Percentiles rank a stretch among this genome's conserved stretches.
Evolutionary conservation across 2,329 filamentous ascomycete genomes (phyloP).

Genomic region (Phaeosphaeria sp.): DNA sequence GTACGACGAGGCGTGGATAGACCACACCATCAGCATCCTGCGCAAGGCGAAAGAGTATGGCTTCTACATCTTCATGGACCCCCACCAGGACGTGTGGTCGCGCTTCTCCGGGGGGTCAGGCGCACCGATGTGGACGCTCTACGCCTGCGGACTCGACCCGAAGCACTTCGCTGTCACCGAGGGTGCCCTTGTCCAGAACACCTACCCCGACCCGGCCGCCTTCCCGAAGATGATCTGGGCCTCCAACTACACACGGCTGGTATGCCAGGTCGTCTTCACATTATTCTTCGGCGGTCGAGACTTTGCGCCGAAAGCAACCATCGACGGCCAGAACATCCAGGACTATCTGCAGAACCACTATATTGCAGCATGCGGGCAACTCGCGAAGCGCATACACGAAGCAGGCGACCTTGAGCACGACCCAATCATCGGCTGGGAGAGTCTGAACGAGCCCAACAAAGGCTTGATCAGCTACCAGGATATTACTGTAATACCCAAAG

Average conservation of each 20-base stretch:
- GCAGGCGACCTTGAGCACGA: conserved; percentile 87
- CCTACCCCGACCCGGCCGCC: conserved; percentile 79
- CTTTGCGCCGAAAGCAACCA: conserved; percentile 94
- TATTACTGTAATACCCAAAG: conserved; percentile 78
- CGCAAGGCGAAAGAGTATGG: conserved; percentile 86
- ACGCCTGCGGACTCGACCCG: conserved; percentile 91
- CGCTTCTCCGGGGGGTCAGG: conserved; percentile 93
- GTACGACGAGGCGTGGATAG: conserved; percentile 94
- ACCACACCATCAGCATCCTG: conserved; percentile 86
- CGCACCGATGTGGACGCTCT: conserved; percentile 96
- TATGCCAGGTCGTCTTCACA: conserved; percentile 89
- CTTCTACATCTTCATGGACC: conserved; percentile 98
- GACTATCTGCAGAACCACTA: conserved; percentile 93
- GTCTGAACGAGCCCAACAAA: conserved; percentile 91
- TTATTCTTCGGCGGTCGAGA: conserved; percentile 90
- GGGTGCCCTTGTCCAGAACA: conserved; percentile 94
- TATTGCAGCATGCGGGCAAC: conserved; percentile 76
- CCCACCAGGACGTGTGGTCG: conserved; percentile 99
- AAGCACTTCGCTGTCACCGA: conserved; percentile 84
- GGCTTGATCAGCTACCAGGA: conserved; percentile 86
- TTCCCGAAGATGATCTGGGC: conserved; percentile 99
- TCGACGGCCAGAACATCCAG: conserved; percentile 94
- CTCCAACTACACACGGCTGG: conserved; percentile 91
- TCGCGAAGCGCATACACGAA: conserved; percentile 85
- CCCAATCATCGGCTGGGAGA: conserved; percentile 94